Evolutionary conservation across 163 green algal species (phyloP).

Genomic region (Coccomyxa subellipsoidea): DNA sequence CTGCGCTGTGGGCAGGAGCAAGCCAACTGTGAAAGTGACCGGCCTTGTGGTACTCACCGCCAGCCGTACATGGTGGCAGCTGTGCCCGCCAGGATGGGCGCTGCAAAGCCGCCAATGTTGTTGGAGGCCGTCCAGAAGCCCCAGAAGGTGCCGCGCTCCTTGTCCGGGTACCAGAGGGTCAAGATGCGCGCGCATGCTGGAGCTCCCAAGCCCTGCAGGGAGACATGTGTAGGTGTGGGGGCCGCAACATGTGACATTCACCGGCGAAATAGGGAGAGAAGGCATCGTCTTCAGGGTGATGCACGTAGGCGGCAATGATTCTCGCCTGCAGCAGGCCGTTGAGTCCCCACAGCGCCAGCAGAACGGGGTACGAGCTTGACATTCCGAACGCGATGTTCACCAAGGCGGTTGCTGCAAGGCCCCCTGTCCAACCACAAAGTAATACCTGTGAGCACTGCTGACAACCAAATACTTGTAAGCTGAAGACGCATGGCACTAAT

Average conservation of each 20-base stretch:
- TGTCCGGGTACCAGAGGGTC: conserved; percentile 90
- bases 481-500: too few species aligned
- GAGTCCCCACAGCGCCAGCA: conserved; percentile 86
- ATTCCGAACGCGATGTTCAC: conserved; percentile 92
- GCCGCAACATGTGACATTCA: neutral
- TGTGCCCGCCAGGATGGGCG: conserved; percentile 87
- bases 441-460: too few species aligned
- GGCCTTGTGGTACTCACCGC: conserved; percentile 35
- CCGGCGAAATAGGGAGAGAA: too few species aligned
- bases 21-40: too few species aligned
- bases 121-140: conserved; percentile 59
- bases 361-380: conserved; percentile 77
- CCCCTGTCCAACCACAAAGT: conserved; percentile 37
- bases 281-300: too few species aligned
- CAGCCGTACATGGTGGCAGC: conserved; percentile 76
- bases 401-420: conserved; percentile 81
- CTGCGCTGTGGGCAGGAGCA: too few species aligned
- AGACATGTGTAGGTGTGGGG: neutral
- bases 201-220: conserved; percentile 81
- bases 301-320: too few species aligned
- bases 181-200: conserved; percentile 93
- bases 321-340: conserved; percentile 90
- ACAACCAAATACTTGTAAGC: neutral
- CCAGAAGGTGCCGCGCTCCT: conserved; percentile 90
- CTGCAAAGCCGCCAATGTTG: conserved; percentile 88